Percentiles rank a stretch among this genome's conserved stretches.
These are phyloP conservation scores for Seiridium unicorne DNA, from an alignment of 2,329 filamentous ascomycete species.

Conservation along the genomic window DNA sequence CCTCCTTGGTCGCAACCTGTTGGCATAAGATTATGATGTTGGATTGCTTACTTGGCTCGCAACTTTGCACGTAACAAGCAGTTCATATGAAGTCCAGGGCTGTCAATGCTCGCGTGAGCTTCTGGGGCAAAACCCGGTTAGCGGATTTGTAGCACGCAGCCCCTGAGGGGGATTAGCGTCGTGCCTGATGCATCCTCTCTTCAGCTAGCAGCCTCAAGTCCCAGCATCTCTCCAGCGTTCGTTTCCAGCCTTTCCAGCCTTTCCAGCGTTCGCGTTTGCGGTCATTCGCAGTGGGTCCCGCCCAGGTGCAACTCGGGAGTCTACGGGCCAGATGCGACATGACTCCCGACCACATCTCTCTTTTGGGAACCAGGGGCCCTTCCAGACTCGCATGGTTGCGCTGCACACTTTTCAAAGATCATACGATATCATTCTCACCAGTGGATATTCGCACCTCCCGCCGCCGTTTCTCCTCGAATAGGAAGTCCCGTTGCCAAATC, in stretches of 20 bases:
- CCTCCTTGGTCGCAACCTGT: too few relatives aligned
- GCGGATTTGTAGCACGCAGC: background rate
- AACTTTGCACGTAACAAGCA: background rate
- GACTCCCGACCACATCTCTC: background rate
- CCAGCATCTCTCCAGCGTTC: too few relatives aligned
- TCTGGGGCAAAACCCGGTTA: background rate
- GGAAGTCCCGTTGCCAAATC: background rate
- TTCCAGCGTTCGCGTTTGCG: too few relatives aligned
- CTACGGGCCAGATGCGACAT: background rate
- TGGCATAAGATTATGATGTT: background rate
- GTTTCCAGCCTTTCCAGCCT: too few relatives aligned
- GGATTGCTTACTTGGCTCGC: background rate
- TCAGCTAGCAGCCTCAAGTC: too few relatives aligned
- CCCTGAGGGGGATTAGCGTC: too few relatives aligned
- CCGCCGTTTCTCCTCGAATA: slow-evolving; percentile 2
- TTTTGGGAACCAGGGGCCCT: background rate
- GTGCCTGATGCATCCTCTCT: background rate
- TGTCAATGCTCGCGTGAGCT: slow-evolving; percentile 2
- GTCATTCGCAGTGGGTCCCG: background rate
- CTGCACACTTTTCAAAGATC: slow-evolving; percentile 1
- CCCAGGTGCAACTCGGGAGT: slow-evolving; percentile 1
- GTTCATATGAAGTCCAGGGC: slow-evolving; percentile 1
- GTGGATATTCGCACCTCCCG: background rate
- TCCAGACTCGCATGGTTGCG: background rate
- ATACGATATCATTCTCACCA: background rate